Percentiles rank a stretch among this genome's conserved stretches.
phyloP scores from a whole-genome alignment of 139 green algal species.

The Spirogloea muscicola region DNA sequence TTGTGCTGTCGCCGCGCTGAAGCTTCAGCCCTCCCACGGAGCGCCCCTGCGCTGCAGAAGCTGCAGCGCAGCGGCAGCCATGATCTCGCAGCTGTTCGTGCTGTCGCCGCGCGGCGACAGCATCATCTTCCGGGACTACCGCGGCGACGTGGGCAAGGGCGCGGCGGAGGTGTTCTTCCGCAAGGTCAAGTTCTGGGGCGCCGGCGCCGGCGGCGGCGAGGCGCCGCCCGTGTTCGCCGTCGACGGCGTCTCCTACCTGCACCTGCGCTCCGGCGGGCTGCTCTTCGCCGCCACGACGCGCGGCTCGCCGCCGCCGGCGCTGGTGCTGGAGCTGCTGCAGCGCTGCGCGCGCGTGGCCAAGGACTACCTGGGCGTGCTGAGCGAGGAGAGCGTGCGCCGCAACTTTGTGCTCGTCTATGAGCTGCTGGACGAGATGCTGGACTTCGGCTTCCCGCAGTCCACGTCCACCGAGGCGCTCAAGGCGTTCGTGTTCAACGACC shows the following conservation, averaged over 20 bases:
- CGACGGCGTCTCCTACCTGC: constrained; percentile 93
- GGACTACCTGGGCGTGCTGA: constrained; percentile 86
- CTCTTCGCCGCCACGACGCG: constrained; percentile 83
- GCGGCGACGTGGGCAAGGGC: constrained; percentile 51
- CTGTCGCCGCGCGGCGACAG: constrained; percentile 82
- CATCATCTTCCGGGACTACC: constrained; percentile 82
- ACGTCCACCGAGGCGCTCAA: constrained; percentile 87
- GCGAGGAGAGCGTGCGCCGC: constrained; percentile 86
- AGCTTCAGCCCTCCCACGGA: too few relatives aligned
- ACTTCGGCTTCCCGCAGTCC: constrained; percentile 63
- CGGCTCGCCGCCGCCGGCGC: constrained; percentile 78
- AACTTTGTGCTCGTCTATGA: constrained; percentile 98
- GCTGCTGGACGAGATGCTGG: constrained; percentile 86
- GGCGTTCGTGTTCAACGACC: constrained; percentile 89
- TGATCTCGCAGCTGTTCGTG: constrained; percentile 89
- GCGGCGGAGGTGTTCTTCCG: constrained; percentile 86
- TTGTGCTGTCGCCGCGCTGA: too few relatives aligned
- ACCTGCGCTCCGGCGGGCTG: constrained; percentile 75
- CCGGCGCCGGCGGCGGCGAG: constrained; percentile 51
- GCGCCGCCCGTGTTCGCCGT: constrained; percentile 84
- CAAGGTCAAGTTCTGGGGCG: constrained; percentile 76
- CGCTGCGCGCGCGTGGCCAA: constrained; percentile 83
- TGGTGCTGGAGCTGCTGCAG: constrained; percentile 87
- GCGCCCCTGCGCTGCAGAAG: too few relatives aligned
- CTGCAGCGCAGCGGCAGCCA: too few relatives aligned